Base-by-base conservation (phyloP, 2,329 filamentous ascomycete genomes). In the Cercospora berteroae region DNA sequence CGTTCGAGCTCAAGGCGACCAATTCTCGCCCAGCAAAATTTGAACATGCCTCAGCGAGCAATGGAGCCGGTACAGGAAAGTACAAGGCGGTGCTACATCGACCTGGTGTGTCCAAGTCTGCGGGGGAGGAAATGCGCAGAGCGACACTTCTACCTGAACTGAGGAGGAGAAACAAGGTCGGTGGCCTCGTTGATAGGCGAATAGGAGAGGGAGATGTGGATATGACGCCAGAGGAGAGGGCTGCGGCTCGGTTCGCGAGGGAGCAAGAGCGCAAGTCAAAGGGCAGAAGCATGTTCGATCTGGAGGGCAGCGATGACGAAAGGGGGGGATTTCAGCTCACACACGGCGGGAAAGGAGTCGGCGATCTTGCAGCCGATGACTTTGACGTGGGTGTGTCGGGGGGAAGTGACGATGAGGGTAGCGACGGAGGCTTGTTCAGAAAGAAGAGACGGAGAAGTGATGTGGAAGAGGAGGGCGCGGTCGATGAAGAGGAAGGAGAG, bases 171-270 rank as follows among this genome's bases (percentile, higher is more conserved):
- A 94, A 96, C 79, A 97, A 97, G 80, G 90, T 94, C 20, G 95
- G 95, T 71, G 94, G 94, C 4, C 92, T 99, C 70, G 81, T 97
- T 63, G 95, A 99, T 84, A 88, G 93, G 75, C 90, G 95, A 74
- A 97, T 99, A 75, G 95, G 96, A 79, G 96, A 99, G 83, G 91
- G 96, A 76, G 94, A 99, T 78, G 92, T 93, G 10, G 91, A 89
- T 12, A 94, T 99, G 92, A 92, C 92, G 3, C 90, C 93, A 2
- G 95, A 99, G 77, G 92, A 98, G 76, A 91, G 91, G 78, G 95
- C 95, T 82, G 86, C 95, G 72, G 92, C 97, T 79, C 87, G 95
- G 76, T 99, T 96, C 77, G 92, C 94, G 55, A 84, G 89, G 74
- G 95, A 97, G 81, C 95, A 95, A 79, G 90, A 94, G 81, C 86